phyloP scores from a whole-genome alignment of 2,329 filamentous ascomycete species.

The Neoscytalidium dimidiatum region DNA sequence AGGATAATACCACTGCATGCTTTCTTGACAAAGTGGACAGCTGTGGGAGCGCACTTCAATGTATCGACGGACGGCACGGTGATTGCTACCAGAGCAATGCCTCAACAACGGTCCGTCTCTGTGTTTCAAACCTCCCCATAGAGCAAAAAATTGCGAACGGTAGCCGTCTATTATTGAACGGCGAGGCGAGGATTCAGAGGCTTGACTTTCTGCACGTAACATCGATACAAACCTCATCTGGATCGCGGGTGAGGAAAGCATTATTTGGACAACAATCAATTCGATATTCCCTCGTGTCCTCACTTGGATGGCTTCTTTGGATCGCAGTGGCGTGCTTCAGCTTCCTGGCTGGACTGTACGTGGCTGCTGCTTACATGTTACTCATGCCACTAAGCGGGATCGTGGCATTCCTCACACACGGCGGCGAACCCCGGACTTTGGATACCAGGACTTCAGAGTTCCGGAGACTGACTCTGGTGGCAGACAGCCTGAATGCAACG shows the following conservation, averaged over 20 bases:
- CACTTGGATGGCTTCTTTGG: constrained; percentile 1
- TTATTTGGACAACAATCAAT: background rate
- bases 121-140: background rate
- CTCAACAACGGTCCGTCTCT: background rate
- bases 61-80: constrained; percentile 6
- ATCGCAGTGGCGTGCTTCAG: background rate
- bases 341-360: background rate
- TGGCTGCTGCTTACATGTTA: background rate
- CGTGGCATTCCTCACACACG: background rate
- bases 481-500: background rate
- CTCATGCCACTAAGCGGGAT: constrained; percentile 8
- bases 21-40: background rate
- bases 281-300: background rate
- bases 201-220: constrained; percentile 5
- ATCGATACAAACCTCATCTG: background rate
- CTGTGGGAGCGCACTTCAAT: background rate
- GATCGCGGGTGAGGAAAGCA: background rate
- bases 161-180: background rate
- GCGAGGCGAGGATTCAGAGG: background rate
- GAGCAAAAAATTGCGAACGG: background rate
- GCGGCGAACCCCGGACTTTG: background rate
- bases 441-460: background rate
- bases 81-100: background rate
- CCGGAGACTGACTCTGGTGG: background rate
- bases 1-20: background rate